Conservation (phyloP, 306 rosid genomes). For the Macrotyloma uniflorum region DNA sequence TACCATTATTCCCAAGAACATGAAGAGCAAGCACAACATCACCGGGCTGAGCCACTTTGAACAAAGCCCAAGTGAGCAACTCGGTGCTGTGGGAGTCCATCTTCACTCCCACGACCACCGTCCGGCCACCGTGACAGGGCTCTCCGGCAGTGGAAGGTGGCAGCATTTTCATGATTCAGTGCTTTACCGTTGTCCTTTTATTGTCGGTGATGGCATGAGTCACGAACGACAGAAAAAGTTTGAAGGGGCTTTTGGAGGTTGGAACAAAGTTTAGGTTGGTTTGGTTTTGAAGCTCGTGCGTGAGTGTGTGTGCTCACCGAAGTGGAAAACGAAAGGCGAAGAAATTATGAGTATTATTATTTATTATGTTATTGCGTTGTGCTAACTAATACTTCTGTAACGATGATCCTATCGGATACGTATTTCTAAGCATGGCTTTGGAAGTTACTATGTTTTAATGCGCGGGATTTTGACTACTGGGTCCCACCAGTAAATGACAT, state of each 20-base stretch:
- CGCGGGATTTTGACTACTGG: constrained; percentile 18
- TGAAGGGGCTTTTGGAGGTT: background rate
- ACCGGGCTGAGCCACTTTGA: constrained; percentile 86
- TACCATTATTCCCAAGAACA: constrained; percentile 75
- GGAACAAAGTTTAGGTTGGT: background rate
- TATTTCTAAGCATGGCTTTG: background rate
- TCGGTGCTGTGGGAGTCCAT: constrained; percentile 73
- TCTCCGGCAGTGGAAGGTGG: constrained; percentile 41
- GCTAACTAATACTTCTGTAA: background rate
- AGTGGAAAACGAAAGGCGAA: constrained; percentile 38
- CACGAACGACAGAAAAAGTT: background rate
- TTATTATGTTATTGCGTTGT: no score
- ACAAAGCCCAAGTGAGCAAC: constrained; percentile 86
- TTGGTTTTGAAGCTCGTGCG: constrained; percentile 13
- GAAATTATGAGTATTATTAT: no score
- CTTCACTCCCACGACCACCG: constrained; percentile 81
- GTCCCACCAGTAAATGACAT: background rate
- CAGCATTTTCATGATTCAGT: constrained; percentile 48
- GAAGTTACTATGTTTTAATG: background rate
- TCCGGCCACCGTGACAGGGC: constrained; percentile 53
- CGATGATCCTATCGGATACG: background rate
- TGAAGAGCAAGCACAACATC: constrained; percentile 86
- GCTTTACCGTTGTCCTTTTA: constrained; percentile 12
- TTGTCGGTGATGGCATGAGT: constrained; percentile 38
- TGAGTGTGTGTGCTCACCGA: constrained; percentile 31